Base-by-base conservation (phyloP, 306 rosid species). In the Rosa rugosa region DNA sequence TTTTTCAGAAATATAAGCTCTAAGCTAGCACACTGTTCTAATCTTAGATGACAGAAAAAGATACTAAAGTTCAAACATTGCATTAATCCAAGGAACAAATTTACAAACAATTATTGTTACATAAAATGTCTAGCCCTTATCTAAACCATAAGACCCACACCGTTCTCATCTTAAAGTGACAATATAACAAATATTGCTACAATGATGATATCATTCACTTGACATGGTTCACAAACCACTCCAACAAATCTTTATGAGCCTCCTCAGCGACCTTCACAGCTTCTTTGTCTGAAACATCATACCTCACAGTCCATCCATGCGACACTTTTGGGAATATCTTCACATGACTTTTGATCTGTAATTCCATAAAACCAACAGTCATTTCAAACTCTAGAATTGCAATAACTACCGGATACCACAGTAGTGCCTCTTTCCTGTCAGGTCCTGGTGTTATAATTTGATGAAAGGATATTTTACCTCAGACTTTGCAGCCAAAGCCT, bases 281-380 rank as follows among this genome's bases (percentile, higher is more conserved):
- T 11, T 45, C 76, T 77, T 85, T 82, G 60, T 90, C 90, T 70
- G 87, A 88, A 69, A 45, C 84, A 44, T 69, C 79, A 83, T 87
- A 90, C 84, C 85, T 67, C 75, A 85, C 68, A 22, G 90, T 80
- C 90, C 97, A 90, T 60, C 94, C 93, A 80, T 92, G 97, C 49
- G 25, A 40, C 51, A 88, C 88, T 40, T 89, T 87, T 54, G 88
- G 88, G 77, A 81, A 92, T 77, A 87, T 69, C 81, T 90, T 92
- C 80, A 88, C 89, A 70, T 84, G 88, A 83, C 87, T 78, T 45
- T 87, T 87, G 11, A 85, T 46, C 97, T 90, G 69, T 42, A 25
- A 59, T 75, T 57, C 25, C 44, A 75, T 18, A 27, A 57, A 40
- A 73, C 68, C 68, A 73, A 40, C 40, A 40, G 36, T 73, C 40